Conservation (phyloP, 2,329 filamentous ascomycete genomes). For the Aspergillus pseudonomiae region DNA sequence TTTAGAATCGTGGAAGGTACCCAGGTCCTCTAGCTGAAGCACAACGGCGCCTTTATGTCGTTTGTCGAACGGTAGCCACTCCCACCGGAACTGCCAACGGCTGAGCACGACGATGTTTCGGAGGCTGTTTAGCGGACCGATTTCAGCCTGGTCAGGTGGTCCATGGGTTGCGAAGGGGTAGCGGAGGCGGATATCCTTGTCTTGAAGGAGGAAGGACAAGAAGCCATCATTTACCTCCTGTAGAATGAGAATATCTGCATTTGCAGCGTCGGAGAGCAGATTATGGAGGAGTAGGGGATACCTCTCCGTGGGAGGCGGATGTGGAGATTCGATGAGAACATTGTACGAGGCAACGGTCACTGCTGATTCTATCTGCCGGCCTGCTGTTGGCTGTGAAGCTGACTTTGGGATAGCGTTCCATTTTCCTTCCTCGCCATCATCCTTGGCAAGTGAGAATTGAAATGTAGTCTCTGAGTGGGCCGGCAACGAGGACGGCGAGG, state of each 20-base stretch:
- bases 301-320: slow-evolving; percentile 9
- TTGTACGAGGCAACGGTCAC: slow-evolving; percentile 10
- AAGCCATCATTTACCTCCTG: slow-evolving; percentile 11
- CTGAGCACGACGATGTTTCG: slow-evolving; percentile 14
- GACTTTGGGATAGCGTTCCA: background rate
- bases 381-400: background rate
- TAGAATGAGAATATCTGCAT: slow-evolving; percentile 9
- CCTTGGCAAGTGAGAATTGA: background rate
- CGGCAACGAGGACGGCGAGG: background rate
- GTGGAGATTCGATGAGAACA: slow-evolving; percentile 7
- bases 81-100: slow-evolving; percentile 7
- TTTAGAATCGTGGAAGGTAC: background rate
- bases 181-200: background rate
- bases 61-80: slow-evolving; percentile 13
- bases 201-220: slow-evolving; percentile 10
- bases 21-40: background rate
- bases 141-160: slow-evolving; percentile 7
- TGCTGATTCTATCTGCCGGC: background rate
- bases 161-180: slow-evolving; percentile 13
- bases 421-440: background rate
- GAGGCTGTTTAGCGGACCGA: slow-evolving; percentile 9
- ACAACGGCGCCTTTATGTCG: slow-evolving; percentile 10
- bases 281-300: slow-evolving; percentile 8
- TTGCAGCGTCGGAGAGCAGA: slow-evolving; percentile 1
- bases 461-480: background rate